These are phyloP conservation scores for Omphalotus guepiniiformis DNA, from an alignment of 768 basidiomycete species.

Conservation along the genomic window DNA sequence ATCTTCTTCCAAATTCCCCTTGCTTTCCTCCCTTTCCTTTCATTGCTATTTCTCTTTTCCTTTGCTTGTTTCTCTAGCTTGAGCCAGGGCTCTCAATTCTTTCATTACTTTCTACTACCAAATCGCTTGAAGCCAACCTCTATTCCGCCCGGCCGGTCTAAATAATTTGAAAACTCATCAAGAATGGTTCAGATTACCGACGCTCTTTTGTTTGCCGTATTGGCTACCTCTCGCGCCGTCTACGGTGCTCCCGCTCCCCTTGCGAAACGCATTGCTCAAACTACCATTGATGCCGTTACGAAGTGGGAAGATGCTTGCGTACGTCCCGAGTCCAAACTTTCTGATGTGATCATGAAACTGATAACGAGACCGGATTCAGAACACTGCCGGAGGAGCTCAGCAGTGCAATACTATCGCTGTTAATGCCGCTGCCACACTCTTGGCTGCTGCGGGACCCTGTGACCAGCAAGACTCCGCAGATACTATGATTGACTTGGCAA, in stretches of 20 bases:
- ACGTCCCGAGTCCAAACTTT: constrained; percentile 16
- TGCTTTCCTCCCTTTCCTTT: neutral
- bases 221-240: constrained; percentile 28
- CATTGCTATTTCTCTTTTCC: neutral
- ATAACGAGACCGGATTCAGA: constrained; percentile 32
- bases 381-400: constrained; percentile 49
- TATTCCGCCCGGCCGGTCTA: neutral
- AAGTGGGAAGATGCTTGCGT: constrained; percentile 48
- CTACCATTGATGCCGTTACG: constrained; percentile 33
- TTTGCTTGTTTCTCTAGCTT: neutral
- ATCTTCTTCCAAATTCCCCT: neutral
- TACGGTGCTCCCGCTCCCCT: constrained; percentile 28
- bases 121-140: constrained; percentile 6
- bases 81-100: constrained; percentile 7
- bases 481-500: constrained; percentile 42
- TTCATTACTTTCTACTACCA: constrained; percentile 1
- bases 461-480: constrained; percentile 53
- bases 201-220: constrained; percentile 27
- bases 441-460: constrained; percentile 37
- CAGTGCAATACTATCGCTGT: constrained; percentile 57
- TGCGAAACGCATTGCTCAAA: constrained; percentile 44
- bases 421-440: constrained; percentile 51
- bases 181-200: constrained; percentile 30
- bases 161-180: constrained; percentile 2
- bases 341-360: constrained; percentile 4